Base-by-base conservation (phyloP, 2,329 filamentous ascomycete species). In the Dryadomyces quercivorus region DNA sequence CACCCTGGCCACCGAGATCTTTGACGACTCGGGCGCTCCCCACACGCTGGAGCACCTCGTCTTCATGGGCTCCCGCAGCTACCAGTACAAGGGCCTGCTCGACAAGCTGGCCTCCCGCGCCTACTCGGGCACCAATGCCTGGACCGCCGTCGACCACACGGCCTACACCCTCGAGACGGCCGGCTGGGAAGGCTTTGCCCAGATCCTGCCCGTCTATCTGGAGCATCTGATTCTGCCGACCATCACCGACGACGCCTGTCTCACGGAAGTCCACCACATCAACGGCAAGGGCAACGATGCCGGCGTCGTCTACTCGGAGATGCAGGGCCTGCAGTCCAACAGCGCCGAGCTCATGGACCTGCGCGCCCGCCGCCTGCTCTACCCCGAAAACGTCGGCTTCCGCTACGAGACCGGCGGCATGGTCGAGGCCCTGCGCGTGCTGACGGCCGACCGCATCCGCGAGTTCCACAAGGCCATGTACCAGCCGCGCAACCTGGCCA, bases 401-500 rank as follows among this genome's bases (percentile, higher is more conserved):
- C 84, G 92, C 56, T 97, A 96, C 62, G 93, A 98, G 70, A 98
- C 93, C n/a, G 93, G 93, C 13, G 93, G 93, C 15, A 89, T 96
- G 85, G 94, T 94, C 73, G 88, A 95, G 62, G 86, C 90, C 38
- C 76, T 98, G 51, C 84, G 93, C 45, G 82, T 90, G 3, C 73
- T 98, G 49, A 93, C 89, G 0, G 83, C 90, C 1, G 86, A 96
- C 52, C 84, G 90, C 43, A 98, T 98, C 60, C 84, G 93, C n/a
- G 82, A 85, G 56, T 98, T 97, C 63, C 93, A 98, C 68, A 84
- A 84, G 58, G 87, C 91, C 59, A 97, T 98, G 92, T 98, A 98
- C 65, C 92, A 97, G 66, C 93, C 93, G 3, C 92, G 91, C 66
- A 98, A 98, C 64, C 74, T 98, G 57, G 94, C 91, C 59, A 72